These are phyloP conservation scores for Colletotrichum sp. DNA, from an alignment of 2,329 filamentous ascomycete genomes.

Conservation along the genomic window DNA sequence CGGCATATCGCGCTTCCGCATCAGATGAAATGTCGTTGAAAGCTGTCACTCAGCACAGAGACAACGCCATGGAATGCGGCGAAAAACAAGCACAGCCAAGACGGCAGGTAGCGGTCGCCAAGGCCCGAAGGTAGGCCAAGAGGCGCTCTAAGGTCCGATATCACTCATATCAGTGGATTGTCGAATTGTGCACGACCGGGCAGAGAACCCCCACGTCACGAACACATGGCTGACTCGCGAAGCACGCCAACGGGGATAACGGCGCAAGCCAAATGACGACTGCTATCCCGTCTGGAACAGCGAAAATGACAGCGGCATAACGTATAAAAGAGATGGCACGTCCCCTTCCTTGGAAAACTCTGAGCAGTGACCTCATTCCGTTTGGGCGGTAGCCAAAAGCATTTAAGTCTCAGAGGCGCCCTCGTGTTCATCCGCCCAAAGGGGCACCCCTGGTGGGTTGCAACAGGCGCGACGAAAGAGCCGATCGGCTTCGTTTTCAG, in stretches of 20 bases:
- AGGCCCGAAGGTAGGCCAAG: conserved; percentile 12
- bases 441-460: background rate
- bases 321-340: background rate
- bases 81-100: conserved; percentile 20
- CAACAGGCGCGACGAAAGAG: background rate
- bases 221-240: conserved; percentile 15
- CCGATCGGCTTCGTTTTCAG: background rate
- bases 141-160: background rate
- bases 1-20: background rate
- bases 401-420: background rate
- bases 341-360: background rate
- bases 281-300: background rate
- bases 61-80: conserved; percentile 17
- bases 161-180: background rate
- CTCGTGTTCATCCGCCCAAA: background rate
- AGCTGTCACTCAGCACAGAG: background rate
- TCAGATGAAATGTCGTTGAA: conserved; percentile 1
- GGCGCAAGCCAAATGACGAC: background rate
- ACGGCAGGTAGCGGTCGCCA: conserved; percentile 14
- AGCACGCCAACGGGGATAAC: background rate
- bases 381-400: background rate
- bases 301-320: background rate
- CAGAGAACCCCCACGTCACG: conserved; percentile 13
- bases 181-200: background rate
- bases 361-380: background rate